A percentile compares a stretch with the other conserved stretches of the same genome.
Evolutionary conservation across 441 rosid genomes (phyloP).

Genomic region (Brassica hybrid): DNA sequence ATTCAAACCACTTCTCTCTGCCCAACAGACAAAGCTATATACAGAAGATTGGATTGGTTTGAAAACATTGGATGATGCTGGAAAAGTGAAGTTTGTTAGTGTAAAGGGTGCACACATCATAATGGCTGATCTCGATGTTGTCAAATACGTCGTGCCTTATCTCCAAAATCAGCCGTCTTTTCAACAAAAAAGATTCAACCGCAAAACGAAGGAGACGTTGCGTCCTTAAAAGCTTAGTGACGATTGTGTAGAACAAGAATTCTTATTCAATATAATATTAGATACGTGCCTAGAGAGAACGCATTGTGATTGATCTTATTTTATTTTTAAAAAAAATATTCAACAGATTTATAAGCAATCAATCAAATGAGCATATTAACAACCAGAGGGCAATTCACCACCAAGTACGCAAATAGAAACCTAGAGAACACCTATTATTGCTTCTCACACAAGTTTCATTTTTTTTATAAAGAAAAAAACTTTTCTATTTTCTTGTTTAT

Average conservation of each 20-base stretch:
- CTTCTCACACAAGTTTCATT: too few species aligned
- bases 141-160: constrained; percentile 33
- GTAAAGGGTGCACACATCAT: constrained; percentile 32
- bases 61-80: constrained; percentile 35
- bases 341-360: too few species aligned
- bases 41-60: constrained; percentile 44
- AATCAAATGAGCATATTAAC: too few species aligned
- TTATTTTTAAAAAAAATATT: too few species aligned
- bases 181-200: constrained; percentile 24
- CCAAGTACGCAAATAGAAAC: too few species aligned
- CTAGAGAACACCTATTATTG: too few species aligned
- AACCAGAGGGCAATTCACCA: too few species aligned
- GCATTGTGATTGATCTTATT: too few species aligned
- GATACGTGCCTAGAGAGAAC: too few species aligned
- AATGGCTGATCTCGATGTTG: constrained; percentile 17
- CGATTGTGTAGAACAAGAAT: constrained; percentile 21
- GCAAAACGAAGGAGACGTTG: constrained; percentile 7
- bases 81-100: constrained; percentile 42
- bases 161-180: constrained; percentile 8
- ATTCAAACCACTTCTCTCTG: constrained; percentile 55
- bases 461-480: too few species aligned
- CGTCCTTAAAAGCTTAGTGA: background rate
- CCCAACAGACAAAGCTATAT: constrained; percentile 47
- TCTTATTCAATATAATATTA: background rate
- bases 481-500: too few species aligned